Conservation (phyloP, 2,329 filamentous ascomycete genomes). For the Botryosphaeria dothidea region DNA sequence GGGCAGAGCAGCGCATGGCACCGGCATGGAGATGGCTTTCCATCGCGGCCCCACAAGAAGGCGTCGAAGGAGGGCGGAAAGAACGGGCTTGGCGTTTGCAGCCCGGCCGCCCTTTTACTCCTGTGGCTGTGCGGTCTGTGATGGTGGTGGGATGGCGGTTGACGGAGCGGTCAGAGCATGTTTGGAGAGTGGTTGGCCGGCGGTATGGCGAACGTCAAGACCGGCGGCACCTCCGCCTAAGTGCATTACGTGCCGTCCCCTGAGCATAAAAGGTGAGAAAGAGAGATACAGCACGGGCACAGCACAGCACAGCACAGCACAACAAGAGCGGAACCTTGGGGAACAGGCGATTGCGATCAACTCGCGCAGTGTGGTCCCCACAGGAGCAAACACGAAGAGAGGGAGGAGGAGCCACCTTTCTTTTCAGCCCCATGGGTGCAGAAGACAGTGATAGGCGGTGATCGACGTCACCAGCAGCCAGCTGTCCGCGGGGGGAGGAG, state of each 20-base stretch:
- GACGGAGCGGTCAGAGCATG: too few relatives aligned
- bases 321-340: neutral
- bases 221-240: neutral
- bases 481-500: neutral
- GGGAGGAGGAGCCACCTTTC: neutral
- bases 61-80: neutral
- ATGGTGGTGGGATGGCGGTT: too few relatives aligned
- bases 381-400: neutral
- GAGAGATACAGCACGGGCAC: neutral
- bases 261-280: neutral
- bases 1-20: neutral
- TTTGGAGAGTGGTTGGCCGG: too few relatives aligned
- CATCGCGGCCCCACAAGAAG: neutral
- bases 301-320: neutral
- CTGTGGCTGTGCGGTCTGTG: conserved; percentile 11
- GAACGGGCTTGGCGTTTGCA: neutral
- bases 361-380: conserved; percentile 2
- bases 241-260: neutral
- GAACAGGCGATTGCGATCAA: conserved; percentile 6
- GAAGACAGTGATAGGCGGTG: neutral
- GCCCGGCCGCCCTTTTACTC: neutral
- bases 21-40: neutral
- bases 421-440: neutral
- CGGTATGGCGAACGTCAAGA: neutral
- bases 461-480: conserved; percentile 5